phyloP scores from a whole-genome alignment of 371 early-diverging fungal species.

The Parasitella parasitica region DNA sequence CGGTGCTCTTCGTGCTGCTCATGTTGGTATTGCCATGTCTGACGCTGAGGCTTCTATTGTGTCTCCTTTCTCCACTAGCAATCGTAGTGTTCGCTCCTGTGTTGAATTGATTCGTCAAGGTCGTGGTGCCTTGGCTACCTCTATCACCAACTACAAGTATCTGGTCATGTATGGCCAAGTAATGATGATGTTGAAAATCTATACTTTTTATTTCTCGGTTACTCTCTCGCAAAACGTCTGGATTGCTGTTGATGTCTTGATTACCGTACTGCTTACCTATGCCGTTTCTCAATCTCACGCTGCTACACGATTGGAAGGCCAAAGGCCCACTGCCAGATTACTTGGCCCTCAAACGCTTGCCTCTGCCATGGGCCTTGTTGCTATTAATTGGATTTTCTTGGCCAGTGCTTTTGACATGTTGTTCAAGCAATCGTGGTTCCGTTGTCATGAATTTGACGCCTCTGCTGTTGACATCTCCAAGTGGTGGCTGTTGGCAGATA shows the following conservation, averaged over 20 bases:
- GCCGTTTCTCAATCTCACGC: constrained; percentile 69
- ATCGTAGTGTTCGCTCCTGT: constrained; percentile 65
- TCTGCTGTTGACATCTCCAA: constrained; percentile 59
- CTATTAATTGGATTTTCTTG: constrained; percentile 65
- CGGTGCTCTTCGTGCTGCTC: constrained; percentile 89
- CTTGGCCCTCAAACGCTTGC: constrained; percentile 69
- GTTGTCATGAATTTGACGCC: constrained; percentile 71
- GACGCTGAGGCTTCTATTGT: constrained; percentile 87
- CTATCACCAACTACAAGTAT: constrained; percentile 79
- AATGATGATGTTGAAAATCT: constrained; percentile 68
- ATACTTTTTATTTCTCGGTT: constrained; percentile 59
- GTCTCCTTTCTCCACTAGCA: constrained; percentile 79
- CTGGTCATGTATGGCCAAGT: constrained; percentile 71
- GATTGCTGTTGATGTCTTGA: constrained; percentile 69
- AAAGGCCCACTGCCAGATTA: constrained; percentile 71
- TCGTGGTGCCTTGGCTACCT: constrained; percentile 74
- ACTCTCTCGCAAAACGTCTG: constrained; percentile 61
- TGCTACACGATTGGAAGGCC: constrained; percentile 47
- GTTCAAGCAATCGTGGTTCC: constrained; percentile 66
- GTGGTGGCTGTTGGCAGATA: constrained; percentile 79
- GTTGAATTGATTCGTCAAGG: constrained; percentile 75
- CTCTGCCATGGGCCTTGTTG: constrained; percentile 63
- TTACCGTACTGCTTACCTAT: constrained; percentile 62
- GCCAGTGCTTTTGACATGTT: constrained; percentile 51
- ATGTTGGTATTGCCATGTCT: constrained; percentile 90